Evolutionary conservation across 1,139 yeast species (phyloP).

Genomic region (Yamadazyma mexicana): DNA sequence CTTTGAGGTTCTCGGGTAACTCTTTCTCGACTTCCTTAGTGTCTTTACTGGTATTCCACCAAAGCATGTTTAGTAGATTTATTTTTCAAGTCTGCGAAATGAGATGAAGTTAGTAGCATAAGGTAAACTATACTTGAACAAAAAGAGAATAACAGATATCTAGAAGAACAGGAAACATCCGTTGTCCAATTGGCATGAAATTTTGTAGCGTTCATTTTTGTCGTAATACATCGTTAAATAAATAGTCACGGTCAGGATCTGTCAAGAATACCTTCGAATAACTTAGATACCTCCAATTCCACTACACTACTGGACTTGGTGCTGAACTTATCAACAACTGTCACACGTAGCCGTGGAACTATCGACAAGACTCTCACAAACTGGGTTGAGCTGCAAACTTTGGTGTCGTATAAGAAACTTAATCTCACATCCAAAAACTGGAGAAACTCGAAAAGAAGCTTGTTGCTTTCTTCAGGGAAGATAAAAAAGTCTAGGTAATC

Average conservation of each 20-base stretch:
- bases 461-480: slow-evolving; percentile 5
- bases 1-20: slow-evolving; percentile 32
- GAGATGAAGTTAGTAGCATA: neutral
- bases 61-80: slow-evolving; percentile 7
- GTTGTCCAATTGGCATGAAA: no score
- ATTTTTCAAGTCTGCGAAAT: neutral
- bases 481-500: slow-evolving; percentile 56
- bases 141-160: no score
- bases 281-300: slow-evolving; percentile 31
- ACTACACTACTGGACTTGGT: slow-evolving; percentile 21
- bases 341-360: slow-evolving; percentile 44
- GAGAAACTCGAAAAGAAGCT: slow-evolving; percentile 10
- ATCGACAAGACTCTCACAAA: slow-evolving; percentile 48
- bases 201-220: neutral
- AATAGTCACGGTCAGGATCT: slow-evolving; percentile 4
- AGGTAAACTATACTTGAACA: no score
- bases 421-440: slow-evolving; percentile 16
- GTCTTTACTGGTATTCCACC: slow-evolving; percentile 21
- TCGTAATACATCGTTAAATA: neutral
- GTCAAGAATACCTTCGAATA: slow-evolving; percentile 43
- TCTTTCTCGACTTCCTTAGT: slow-evolving; percentile 30
- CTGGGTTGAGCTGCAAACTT: slow-evolving; percentile 39
- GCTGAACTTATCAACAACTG: slow-evolving; percentile 18
- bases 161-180: no score
- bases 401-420: slow-evolving; percentile 12